Percentiles rank a stretch among this genome's conserved stretches.
Evolutionary conservation across 495 filamentous ascomycete species (phyloP).

Genomic region (Penicillium argentinense): DNA sequence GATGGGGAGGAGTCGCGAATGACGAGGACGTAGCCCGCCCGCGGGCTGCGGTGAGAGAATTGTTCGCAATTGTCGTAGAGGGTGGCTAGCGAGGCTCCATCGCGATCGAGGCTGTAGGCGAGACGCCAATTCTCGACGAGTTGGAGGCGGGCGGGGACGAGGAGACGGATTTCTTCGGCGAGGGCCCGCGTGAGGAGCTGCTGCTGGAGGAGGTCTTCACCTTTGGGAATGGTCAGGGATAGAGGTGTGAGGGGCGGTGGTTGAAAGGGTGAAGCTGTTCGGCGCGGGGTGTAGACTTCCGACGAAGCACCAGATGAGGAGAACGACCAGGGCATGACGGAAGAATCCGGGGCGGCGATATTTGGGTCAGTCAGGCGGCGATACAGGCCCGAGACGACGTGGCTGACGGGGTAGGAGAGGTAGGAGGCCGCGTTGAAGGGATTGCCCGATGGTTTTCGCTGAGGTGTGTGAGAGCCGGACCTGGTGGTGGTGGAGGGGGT

Average conservation of each 20-base stretch:
- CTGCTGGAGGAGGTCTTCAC: conserved; percentile 34
- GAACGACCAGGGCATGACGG: conserved; percentile 25
- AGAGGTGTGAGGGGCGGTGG: conserved; percentile 59
- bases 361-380: conserved; percentile 51
- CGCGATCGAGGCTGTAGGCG: conserved; percentile 86
- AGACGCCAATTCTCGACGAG: conserved; percentile 84
- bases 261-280: conserved; percentile 59
- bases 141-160: conserved; percentile 82
- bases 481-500: conserved; percentile 29
- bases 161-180: conserved; percentile 90
- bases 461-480: conserved; percentile 35
- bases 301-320: conserved; percentile 21
- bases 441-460: conserved; percentile 21
- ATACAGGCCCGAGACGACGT: conserved; percentile 54
- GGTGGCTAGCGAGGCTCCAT: conserved; percentile 84
- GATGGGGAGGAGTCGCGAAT: conserved; percentile 64
- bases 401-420: conserved; percentile 55
- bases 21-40: conserved; percentile 84
- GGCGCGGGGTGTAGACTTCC: conserved; percentile 50
- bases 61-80: conserved; percentile 75
- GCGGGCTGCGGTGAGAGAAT: conserved; percentile 58
- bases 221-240: conserved; percentile 38
- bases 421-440: conserved; percentile 44
- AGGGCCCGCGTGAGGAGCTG: conserved; percentile 67
- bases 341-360: conserved; percentile 23